Base-by-base conservation (phyloP, 2,329 filamentous ascomycete genomes). In the Stagonosporopsis rhizophila region DNA sequence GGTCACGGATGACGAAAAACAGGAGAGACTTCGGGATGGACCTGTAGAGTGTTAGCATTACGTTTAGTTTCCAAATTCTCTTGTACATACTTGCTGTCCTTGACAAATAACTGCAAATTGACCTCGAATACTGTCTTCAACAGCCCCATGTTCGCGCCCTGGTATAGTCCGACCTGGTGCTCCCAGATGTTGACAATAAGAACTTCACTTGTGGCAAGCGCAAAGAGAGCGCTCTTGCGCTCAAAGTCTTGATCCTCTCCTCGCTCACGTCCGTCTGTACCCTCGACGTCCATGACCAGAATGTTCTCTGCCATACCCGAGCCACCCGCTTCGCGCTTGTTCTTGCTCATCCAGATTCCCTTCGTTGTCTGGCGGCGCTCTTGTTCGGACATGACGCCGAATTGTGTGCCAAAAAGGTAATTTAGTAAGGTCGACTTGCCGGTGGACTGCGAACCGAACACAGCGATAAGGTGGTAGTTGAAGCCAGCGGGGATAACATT, bases 161-260 rank as follows among this genome's bases (percentile, higher is more conserved):
- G 94, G 75, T 99, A 99, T 76, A 99, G 78, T 44, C 95, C 95
- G 60, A 99, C 95, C 78, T 99, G 95, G 77, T 97, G 94, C 79
- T 99, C 95, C 95, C 95, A 99, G 65, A 99, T 96, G 75, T 99
- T 99, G 77, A 99, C 90, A 73, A 99, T 96, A 67, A 99, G 83
- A 48, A 99, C 94, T 80, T 99, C 95, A 75, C 94, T 98, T 17
- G 95, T 99, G 45, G 95, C 95, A 70, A 99, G 85, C 47, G 95
- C 95, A 79, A 99, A 99, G 19, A 99, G 85, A 22, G 95, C 95
- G 77, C 93, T 97, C 82, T 99, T 99, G 72, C 95, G 86, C 84
- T 99, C 95, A 77, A 99, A 99, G 75, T 99, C 95, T 78, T 99
- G 95, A 74, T 99, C 95, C 77, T 99, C 95, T 62, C 95, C 95